Conservation (phyloP, 768 basidiomycete genomes). For the Phlebiopsis gigantea region DNA sequence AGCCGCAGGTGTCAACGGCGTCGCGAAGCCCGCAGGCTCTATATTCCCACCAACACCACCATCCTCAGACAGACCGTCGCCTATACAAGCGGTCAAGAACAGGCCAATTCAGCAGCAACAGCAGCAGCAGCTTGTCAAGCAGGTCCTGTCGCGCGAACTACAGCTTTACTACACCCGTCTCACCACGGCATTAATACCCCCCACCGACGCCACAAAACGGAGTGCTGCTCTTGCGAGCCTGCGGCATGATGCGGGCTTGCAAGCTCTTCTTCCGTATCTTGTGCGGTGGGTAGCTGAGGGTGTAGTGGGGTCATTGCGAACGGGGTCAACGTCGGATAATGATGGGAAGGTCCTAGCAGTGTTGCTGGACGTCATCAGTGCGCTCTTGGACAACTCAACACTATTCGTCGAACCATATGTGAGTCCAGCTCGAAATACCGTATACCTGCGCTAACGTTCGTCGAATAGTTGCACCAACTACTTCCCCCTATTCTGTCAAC, state of each 20-base stretch:
- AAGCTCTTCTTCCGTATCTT: conserved; percentile 88
- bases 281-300: conserved; percentile 94
- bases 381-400: conserved; percentile 79
- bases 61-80: conserved; percentile 23
- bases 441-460: neutral
- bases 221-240: conserved; percentile 88
- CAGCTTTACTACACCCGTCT: conserved; percentile 93
- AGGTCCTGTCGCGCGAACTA: conserved; percentile 88
- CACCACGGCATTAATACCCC: conserved; percentile 77
- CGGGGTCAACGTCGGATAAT: conserved; percentile 46
- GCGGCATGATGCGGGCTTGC: conserved; percentile 84
- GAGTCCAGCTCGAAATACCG: conserved; percentile 28
- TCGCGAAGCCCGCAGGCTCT: conserved; percentile 19
- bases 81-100: conserved; percentile 26
- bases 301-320: conserved; percentile 56
- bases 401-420: conserved; percentile 97
- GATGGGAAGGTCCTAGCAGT: conserved; percentile 76
- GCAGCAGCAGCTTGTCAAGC: conserved; percentile 80
- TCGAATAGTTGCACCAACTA: conserved; percentile 85
- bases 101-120: conserved; percentile 45
- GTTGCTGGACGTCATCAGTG: conserved; percentile 77
- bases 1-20: conserved; percentile 18
- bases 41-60: conserved; percentile 26
- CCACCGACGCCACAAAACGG: conserved; percentile 64
- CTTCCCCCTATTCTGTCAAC: conserved; percentile 90